These are phyloP conservation scores for Elsinoe australis DNA, from an alignment of 2,329 filamentous ascomycete genomes.

Conservation along the genomic window DNA sequence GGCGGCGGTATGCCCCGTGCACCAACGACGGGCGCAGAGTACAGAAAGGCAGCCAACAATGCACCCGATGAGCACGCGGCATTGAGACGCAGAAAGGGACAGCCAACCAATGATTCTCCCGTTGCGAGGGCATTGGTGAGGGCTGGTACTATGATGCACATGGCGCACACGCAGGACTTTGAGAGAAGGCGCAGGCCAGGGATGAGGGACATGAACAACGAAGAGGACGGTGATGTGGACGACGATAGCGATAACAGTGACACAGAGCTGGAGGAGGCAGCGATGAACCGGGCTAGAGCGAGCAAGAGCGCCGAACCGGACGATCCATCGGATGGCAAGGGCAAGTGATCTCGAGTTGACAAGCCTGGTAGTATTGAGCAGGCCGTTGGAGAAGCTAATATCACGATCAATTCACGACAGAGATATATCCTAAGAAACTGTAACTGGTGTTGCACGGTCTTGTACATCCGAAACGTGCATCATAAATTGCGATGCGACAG, in stretches of 20 bases:
- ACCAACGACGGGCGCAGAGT: conserved; percentile 21
- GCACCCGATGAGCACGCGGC: conserved; percentile 13
- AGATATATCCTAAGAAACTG: not conserved
- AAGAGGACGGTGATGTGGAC: conserved; percentile 20
- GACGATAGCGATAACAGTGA: conserved; percentile 31
- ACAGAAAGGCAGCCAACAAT: not conserved
- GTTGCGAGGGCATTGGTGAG: conserved; percentile 40
- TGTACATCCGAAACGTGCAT: not conserved
- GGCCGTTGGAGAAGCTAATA: not conserved
- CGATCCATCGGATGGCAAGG: not conserved
- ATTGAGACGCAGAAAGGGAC: conserved; percentile 19
- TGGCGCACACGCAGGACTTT: conserved; percentile 86
- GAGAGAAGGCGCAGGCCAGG: conserved; percentile 62
- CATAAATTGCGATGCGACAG: not conserved
- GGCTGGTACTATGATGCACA: conserved; percentile 63
- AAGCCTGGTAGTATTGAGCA: too few species aligned
- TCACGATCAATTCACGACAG: not conserved
- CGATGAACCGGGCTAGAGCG: conserved; percentile 28
- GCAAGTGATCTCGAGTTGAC: not conserved
- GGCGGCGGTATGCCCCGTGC: conserved; percentile 21
- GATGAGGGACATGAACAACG: conserved; percentile 26
- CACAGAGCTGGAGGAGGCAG: conserved; percentile 33
- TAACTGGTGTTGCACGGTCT: not conserved
- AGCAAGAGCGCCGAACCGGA: conserved; percentile 5
- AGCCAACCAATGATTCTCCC: conserved; percentile 29